phyloP scores from a whole-genome alignment of 345 rosid species.

The Nephelium lappaceum region DNA sequence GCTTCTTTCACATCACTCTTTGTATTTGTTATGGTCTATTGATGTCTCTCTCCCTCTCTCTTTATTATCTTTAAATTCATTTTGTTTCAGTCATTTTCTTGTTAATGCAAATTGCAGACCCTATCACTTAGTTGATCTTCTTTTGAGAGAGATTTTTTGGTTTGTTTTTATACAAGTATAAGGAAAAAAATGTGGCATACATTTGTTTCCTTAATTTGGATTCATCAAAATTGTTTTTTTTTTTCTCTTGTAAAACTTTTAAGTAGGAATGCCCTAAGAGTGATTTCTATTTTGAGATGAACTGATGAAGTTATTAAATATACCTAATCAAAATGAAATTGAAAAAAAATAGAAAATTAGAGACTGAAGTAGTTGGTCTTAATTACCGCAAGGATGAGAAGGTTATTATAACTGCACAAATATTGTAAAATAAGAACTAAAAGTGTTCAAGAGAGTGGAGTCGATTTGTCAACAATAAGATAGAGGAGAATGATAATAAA shows the following conservation, averaged over 20 bases:
- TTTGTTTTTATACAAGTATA: background rate
- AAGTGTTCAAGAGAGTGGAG: background rate
- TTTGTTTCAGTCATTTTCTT: constrained; percentile 4
- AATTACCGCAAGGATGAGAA: too few species aligned
- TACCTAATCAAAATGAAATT: background rate
- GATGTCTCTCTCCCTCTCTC: constrained; percentile 9
- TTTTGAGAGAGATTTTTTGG: background rate
- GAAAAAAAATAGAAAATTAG: background rate
- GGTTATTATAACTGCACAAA: background rate
- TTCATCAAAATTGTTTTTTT: background rate
- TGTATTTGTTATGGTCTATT: constrained; percentile 16
- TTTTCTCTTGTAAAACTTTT: background rate
- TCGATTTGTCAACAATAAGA: background rate
- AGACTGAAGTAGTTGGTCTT: too few species aligned
- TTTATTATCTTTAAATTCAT: background rate
- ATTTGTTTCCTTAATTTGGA: background rate
- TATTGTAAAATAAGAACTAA: background rate
- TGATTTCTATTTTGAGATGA: background rate
- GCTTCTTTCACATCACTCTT: constrained; percentile 20
- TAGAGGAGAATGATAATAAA: background rate
- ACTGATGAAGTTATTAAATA: background rate
- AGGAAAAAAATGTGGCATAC: background rate
- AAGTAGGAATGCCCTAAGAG: background rate
- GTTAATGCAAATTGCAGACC: constrained; percentile 11
- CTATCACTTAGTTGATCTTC: constrained; percentile 4